Evolutionary conservation across 768 basidiomycete genomes (phyloP), one percentile per base, ranked within the genome.

Genomic region (Pisolithus marmoratus): DNA sequence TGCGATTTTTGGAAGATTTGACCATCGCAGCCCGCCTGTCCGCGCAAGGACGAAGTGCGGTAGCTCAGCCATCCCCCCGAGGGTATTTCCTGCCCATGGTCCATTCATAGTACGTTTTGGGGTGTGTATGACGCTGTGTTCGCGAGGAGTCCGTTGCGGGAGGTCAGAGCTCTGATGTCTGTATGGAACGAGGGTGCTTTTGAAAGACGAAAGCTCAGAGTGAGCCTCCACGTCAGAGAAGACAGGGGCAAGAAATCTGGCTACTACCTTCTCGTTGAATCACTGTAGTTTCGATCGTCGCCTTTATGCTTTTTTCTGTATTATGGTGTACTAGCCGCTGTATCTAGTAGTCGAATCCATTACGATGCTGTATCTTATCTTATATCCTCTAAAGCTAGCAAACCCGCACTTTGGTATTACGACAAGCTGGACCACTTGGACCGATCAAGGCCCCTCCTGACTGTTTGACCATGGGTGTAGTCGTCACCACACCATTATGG

Each of bases 121-220:
- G 17, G 63, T 14, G 45, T 49, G 8, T 67, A 67, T 43, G 58
- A 67, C 45, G 20, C 50, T 0, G 45, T 8, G 19, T 67, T 67
- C 37, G 44, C 44, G 27, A 59, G 58, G 37, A 58, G 20, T 38
- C 54, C 55, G 1, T 20, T 45, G 2, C 53, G 63, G 2, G 59
- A 67, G 34, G 61, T 69, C 27, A 51, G 55, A 45, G 63, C 65
- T 7, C 56, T 67, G 27, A 41, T 67, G 9, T 40, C 51, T 17
- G 51, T 69, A 14, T 67, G 66, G 66, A 67, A 69, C 22, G 56
- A 67, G 49, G 62, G 66, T 52, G 66, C 66, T 5, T 62, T 67
- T 12, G 65, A 69, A 53, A 58, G 66, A 27, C 65, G 66, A 34
- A 67, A 65, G 50, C 49, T 67, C 40, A 51, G 52, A 7, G 63